Conservation (phyloP, 495 filamentous ascomycete species). For the Penicillium daleae region DNA sequence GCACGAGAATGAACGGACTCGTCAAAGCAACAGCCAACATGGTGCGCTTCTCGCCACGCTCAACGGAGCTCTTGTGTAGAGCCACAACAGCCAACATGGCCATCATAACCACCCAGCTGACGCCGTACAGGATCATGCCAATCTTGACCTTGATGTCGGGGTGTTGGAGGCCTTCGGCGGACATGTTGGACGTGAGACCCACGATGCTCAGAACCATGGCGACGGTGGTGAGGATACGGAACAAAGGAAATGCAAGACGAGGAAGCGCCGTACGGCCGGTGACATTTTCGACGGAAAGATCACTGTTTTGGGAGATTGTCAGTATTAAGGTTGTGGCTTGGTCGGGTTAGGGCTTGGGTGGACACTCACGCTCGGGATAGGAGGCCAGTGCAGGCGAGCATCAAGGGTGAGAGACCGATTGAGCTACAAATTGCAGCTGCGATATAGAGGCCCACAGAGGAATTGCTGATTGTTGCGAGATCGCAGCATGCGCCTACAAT, state of each 20-base stretch:
- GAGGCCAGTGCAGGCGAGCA: slow-evolving; percentile 29
- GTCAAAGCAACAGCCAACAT: slow-evolving; percentile 39
- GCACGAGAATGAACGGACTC: slow-evolving; percentile 44
- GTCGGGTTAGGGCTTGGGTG: not conserved
- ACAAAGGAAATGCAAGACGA: slow-evolving; percentile 21
- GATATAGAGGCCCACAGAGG: slow-evolving; percentile 27
- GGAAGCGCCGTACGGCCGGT: slow-evolving; percentile 22
- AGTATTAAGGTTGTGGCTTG: not conserved
- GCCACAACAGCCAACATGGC: slow-evolving; percentile 27
- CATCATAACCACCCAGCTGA: slow-evolving; percentile 28
- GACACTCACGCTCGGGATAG: slow-evolving; percentile 36
- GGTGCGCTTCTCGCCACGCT: slow-evolving; percentile 39
- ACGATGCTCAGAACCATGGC: slow-evolving; percentile 29
- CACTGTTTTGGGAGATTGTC: slow-evolving; percentile 10
- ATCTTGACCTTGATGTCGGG: slow-evolving; percentile 28
- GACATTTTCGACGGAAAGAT: slow-evolving; percentile 26
- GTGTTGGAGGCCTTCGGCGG: slow-evolving; percentile 16
- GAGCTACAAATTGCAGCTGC: slow-evolving; percentile 33
- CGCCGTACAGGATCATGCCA: slow-evolving; percentile 34
- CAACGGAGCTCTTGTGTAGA: slow-evolving; percentile 17
- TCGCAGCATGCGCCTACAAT: slow-evolving; percentile 42
- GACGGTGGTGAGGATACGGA: slow-evolving; percentile 29
- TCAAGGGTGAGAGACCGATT: slow-evolving; percentile 34
- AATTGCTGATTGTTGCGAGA: slow-evolving; percentile 40
- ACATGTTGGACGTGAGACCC: slow-evolving; percentile 29